A percentile compares a stretch with the other conserved stretches of the same genome.
Evolutionary conservation across 192 early-diverging fungal genomes (phyloP).

Genomic region (Backusella australiensis): DNA sequence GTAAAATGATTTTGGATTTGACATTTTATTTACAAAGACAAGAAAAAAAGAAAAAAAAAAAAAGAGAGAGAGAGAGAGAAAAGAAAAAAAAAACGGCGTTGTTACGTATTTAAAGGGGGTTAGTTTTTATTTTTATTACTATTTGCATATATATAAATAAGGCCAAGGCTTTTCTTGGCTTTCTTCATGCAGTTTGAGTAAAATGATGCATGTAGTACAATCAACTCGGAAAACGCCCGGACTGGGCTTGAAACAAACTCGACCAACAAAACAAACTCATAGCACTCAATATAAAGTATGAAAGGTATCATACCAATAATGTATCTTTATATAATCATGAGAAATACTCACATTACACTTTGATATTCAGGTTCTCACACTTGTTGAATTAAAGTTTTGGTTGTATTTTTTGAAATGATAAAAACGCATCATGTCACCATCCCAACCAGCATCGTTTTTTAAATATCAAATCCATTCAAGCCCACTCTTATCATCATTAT

Average conservation of each 20-base stretch:
- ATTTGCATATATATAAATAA: neutral
- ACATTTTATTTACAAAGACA: neutral
- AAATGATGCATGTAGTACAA: neutral
- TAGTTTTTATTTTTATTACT: neutral
- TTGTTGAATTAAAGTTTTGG: too few species aligned
- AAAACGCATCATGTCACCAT: too few species aligned
- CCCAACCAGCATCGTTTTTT: too few species aligned
- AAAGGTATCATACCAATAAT: neutral
- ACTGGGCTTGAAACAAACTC: neutral
- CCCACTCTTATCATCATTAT: neutral
- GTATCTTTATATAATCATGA: neutral
- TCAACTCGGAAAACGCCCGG: neutral
- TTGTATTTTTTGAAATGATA: too few species aligned
- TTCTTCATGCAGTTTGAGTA: neutral
- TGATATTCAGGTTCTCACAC: neutral
- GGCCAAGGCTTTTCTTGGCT: neutral
- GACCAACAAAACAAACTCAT: neutral
- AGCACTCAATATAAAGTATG: neutral
- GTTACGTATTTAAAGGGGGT: neutral
- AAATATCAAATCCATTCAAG: neutral
- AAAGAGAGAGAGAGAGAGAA: neutral
- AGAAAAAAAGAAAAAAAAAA: neutral
- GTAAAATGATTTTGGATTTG: conserved; percentile 13
- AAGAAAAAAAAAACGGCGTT: neutral
- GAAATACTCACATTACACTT: neutral